Evolutionary conservation across 352 stramenopile genomes (phyloP), one percentile per base, ranked within the genome.

Genomic region (Phytophthora ramorum): DNA sequence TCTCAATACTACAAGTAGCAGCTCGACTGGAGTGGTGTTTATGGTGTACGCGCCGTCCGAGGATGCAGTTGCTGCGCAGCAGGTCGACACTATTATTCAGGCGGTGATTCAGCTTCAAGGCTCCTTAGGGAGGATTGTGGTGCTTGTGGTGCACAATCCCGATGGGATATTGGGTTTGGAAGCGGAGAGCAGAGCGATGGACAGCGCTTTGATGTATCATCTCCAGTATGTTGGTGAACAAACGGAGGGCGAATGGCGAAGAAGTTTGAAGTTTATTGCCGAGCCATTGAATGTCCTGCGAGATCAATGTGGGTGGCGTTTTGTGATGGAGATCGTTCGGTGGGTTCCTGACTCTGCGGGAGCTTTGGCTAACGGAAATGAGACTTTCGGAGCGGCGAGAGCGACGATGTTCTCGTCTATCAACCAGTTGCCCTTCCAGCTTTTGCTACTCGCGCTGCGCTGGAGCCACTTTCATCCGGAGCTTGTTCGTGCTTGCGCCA

Each of bases 391-490:
- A 28, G 37, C 44, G 19, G 55, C 37, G 1, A 45, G 49, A 35
- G 54, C 55, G 0, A 54, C 62, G 5, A 76, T 90, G 55, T 76
- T 85, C 47, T 54, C 69, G 16, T 76, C 68, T 1, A 71, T 67
- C 24, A 67, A 64, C 26, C 78, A 83, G 24, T 49, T 93, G 14
- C 81, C 87, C 20, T 92, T 95, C 64, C 87, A 95, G 45, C 43
- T 93, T 1, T 26, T 92, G 30, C 22, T 90, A 24, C 75, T 93
- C 16, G 48, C 90, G 5, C 47, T 95, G 17, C 80, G 85, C 6
- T 92, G 85, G 85, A 89, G 79, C 30, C 81, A 87, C 55, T 95
- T 86, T 58, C 83, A 92, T 41, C 85, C 84, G 12, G 20, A 52
- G 4, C 55, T 92, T 34, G 34, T 82, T 4, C 54, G 55, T 7